Evolutionary conservation across 1,284 basidiomycete genomes (phyloP), one percentile per base, ranked within the genome.

Genomic region (Meripilus lineatus): DNA sequence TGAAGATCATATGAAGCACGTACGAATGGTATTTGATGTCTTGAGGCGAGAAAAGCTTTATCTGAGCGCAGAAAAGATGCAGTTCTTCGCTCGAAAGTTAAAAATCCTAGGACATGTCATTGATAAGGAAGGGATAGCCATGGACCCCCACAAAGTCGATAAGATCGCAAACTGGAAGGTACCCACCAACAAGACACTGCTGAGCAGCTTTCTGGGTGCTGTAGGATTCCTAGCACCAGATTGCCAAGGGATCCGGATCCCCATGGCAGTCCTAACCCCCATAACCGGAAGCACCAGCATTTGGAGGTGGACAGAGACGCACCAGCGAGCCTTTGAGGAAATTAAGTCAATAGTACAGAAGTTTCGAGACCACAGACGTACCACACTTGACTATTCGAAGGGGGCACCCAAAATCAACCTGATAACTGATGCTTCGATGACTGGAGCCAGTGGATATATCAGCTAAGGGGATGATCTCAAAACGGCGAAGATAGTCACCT

Each of bases 81-180:
- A n/a, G n/a, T n/a, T 46, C 50, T 11, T n/a, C n/a, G n/a, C n/a
- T n/a, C n/a, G 25, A 0, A 33, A 50, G 22, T 36, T 64, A 7
- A 56, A 57, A 15, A 50, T 66, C 11, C 48, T 66, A 0, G 66
- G 63, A 66, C 26, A 53, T 59, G n/a, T n/a, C n/a, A n/a, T n/a
- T n/a, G n/a, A n/a, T n/a, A n/a, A n/a, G n/a, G n/a, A n/a, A n/a
- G n/a, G n/a, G n/a, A n/a, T n/a, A n/a, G n/a, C n/a, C n/a, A n/a
- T n/a, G n/a, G n/a, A n/a, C n/a, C n/a, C n/a, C 1, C 25, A 55
- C 17, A 67, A 67, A 42, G 53, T 63, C 0, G 58, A 62, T 21
- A 40, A 38, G 10, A 51, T 67, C 7, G 33, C 45, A 0, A 53
- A 64, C 5, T 70, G 68, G 69, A 52, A 55, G 33, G 38, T 46